phyloP scores from a whole-genome alignment of 345 rosid genomes.

The Euphorbia peplus region DNA sequence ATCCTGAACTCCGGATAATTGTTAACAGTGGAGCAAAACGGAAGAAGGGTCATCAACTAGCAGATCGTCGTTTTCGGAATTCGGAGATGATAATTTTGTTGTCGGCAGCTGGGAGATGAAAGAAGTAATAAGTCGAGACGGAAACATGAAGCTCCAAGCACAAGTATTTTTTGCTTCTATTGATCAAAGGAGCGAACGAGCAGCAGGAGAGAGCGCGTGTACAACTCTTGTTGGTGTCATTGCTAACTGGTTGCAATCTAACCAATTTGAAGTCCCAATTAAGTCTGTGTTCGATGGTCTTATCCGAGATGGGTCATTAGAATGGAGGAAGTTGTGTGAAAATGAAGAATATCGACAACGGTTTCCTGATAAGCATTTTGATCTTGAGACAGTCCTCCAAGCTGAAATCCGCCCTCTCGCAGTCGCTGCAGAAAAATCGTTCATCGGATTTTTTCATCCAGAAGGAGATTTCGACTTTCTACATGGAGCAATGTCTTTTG shows the following conservation, averaged over 20 bases:
- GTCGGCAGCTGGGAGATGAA: slow-evolving; percentile 64
- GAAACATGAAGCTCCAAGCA: slow-evolving; percentile 49
- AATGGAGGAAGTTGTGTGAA: slow-evolving; percentile 68
- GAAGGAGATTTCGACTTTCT: slow-evolving; percentile 57
- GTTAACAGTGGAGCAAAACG: slow-evolving; percentile 39
- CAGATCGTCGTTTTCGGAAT: slow-evolving; percentile 46
- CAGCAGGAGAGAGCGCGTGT: slow-evolving; percentile 78
- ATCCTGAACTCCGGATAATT: slow-evolving; percentile 9
- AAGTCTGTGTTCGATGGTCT: slow-evolving; percentile 60
- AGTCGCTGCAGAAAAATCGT: slow-evolving; percentile 45
- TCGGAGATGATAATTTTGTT: slow-evolving; percentile 54
- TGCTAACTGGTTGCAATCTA: slow-evolving; percentile 62
- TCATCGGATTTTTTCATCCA: slow-evolving; percentile 63
- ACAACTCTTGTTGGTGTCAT: slow-evolving; percentile 64
- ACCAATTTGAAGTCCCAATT: slow-evolving; percentile 46
- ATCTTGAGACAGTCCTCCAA: slow-evolving; percentile 59
- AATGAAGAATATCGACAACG: slow-evolving; percentile 37
- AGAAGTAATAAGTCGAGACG: slow-evolving; percentile 59
- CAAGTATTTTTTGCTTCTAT: slow-evolving; percentile 65
- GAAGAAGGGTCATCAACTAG: slow-evolving; percentile 42
- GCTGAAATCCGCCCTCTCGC: slow-evolving; percentile 49
- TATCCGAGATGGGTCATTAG: slow-evolving; percentile 61
- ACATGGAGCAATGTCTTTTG: slow-evolving; percentile 66
- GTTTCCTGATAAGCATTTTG: slow-evolving; percentile 74
- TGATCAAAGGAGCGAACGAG: slow-evolving; percentile 65